Base-by-base conservation (phyloP, 2,329 filamentous ascomycete genomes). In the Coleophoma cylindrospora region DNA sequence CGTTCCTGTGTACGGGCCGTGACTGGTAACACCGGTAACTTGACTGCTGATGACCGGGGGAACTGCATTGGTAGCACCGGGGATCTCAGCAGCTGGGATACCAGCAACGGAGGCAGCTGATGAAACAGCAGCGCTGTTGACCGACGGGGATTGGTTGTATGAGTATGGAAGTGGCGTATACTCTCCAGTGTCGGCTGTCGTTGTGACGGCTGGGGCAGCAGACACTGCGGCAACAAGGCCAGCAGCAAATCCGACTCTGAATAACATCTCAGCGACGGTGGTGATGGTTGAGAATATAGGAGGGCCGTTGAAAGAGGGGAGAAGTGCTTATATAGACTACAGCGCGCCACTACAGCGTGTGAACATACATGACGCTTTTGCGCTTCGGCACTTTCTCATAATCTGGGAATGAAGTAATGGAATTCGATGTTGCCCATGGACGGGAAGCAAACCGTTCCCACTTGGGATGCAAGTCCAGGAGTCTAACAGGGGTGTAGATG, bases 1-100 rank as follows among this genome's bases (percentile, higher is more conserved):
- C 0, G 77, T 76, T 3, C 87, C 88, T 3, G 69, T 79, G 65
- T 74, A 92, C 0, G 86, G 76, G 0, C 86, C 87, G 63, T 92
- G 87, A 4, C 76, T 80, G 2, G 83, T 86, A 5, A 81, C 72
- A 32, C 86, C 78, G 36, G 75, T 79, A 13, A 75, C 66, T 49
- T 74, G 66, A 43, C 70, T 69, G 56, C 72, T 78, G 47, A 73
- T 62, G 51, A 74, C 68, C 4, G 78, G 70, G 9, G 47, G 43
- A 7, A 57, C 55, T 17, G 60, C 49, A 46, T 51, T 50, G 3
- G 54, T 58, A 13, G 59, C 57, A 13, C 61, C 62, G 47, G 62
- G 62, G 34, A 64, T 59, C 17, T 61, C 54, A 38, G 54, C 51
- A 4, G 50, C 59, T 27, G 58, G 58, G 48, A 62, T 54, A 17